Conservation (phyloP, 306 rosid species). For the Malus sieversii region DNA sequence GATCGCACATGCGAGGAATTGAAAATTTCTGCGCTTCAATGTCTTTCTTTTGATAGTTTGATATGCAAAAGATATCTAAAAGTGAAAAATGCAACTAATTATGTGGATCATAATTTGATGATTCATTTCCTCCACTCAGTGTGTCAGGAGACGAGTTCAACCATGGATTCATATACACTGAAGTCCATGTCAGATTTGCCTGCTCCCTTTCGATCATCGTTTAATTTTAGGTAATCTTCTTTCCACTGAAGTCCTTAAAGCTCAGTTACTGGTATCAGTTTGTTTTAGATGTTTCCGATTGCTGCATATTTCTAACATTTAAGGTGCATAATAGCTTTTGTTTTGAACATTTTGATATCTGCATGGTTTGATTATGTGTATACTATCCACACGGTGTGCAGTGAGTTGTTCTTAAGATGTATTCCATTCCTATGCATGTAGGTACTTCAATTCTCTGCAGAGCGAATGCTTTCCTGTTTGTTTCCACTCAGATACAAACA, state of each 20-base stretch:
- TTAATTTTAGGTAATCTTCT: slow-evolving; percentile 71
- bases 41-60: not conserved
- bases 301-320: not conserved
- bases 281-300: not conserved
- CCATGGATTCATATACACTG: slow-evolving; percentile 72
- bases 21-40: not conserved
- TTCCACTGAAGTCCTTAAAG: not conserved
- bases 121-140: slow-evolving; percentile 14
- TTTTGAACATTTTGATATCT: not conserved
- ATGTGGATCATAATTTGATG: not conserved
- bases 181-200: slow-evolving; percentile 85
- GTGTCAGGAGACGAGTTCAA: slow-evolving; percentile 6
- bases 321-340: not conserved
- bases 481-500: slow-evolving; percentile 78
- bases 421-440: slow-evolving; percentile 16
- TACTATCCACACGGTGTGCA: not conserved
- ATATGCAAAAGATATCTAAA: not conserved
- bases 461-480: slow-evolving; percentile 91
- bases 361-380: not conserved
- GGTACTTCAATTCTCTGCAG: slow-evolving; percentile 95
- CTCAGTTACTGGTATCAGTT: not conserved
- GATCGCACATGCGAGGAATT: not conserved
- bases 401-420: not conserved
- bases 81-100: not conserved
- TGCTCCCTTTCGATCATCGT: slow-evolving; percentile 53